Conservation (phyloP, 208 protist genomes). For the Porcisia deanei region DNA sequence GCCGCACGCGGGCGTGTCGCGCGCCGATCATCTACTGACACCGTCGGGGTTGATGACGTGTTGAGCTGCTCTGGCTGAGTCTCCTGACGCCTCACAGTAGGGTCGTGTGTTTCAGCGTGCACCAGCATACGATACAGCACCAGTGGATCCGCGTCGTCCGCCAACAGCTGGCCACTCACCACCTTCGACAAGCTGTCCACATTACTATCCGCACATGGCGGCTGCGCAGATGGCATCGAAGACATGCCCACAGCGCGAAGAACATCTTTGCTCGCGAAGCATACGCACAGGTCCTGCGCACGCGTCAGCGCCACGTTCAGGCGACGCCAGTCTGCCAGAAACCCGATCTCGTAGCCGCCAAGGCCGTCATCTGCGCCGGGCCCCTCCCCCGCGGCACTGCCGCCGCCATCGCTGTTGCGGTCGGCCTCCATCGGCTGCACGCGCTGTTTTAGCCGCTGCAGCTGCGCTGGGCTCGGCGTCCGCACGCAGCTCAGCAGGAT, state of each 20-base stretch:
- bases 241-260: slow-evolving; percentile 36
- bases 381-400: slow-evolving; percentile 9
- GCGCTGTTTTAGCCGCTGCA: slow-evolving; percentile 22
- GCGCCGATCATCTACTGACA: background rate
- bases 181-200: slow-evolving; percentile 24
- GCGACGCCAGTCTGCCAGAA: slow-evolving; percentile 87
- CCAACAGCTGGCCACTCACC: slow-evolving; percentile 27
- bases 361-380: slow-evolving; percentile 15
- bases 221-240: slow-evolving; percentile 8
- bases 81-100: background rate
- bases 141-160: slow-evolving; percentile 60
- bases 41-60: slow-evolving; percentile 3
- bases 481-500: slow-evolving; percentile 93
- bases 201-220: slow-evolving; percentile 14
- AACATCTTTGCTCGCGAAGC: slow-evolving; percentile 61
- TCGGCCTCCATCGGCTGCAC: slow-evolving; percentile 14
- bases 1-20: background rate
- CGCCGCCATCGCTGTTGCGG: slow-evolving; percentile 18
- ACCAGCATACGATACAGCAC: slow-evolving; percentile 50
- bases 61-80: background rate
- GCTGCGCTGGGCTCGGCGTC: slow-evolving; percentile 33
- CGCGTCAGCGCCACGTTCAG: slow-evolving; percentile 95
- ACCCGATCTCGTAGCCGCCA: slow-evolving; percentile 66
- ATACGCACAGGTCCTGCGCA: slow-evolving; percentile 77
- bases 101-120: slow-evolving; percentile 37